These are phyloP conservation scores for Ilex aquifolium DNA, from an alignment of 257 asterid genomes.

Conservation along the genomic window DNA sequence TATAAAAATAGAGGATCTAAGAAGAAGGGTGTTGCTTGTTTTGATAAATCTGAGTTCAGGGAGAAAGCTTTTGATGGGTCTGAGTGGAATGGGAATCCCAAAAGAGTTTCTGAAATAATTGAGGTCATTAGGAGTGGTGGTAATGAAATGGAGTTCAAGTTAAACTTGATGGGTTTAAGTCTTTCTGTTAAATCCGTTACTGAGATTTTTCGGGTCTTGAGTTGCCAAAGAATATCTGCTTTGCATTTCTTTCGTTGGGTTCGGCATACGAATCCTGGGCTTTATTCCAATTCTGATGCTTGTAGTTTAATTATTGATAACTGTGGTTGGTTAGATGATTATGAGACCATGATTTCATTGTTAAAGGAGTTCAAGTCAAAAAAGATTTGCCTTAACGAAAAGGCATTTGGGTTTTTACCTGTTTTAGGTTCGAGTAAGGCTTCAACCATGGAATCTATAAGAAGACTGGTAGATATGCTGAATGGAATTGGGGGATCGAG, in stretches of 20 bases:
- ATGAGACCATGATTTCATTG: conserved; percentile 41
- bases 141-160: conserved; percentile 40
- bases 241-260: conserved; percentile 66
- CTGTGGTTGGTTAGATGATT: conserved; percentile 67
- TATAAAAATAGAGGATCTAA: no score
- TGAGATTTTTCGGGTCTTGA: conserved; percentile 47
- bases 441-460: conserved; percentile 32
- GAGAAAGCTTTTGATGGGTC: conserved; percentile 4
- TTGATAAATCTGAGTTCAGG: conserved; percentile 11
- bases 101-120: conserved; percentile 29
- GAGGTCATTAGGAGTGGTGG: conserved; percentile 39
- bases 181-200: conserved; percentile 25
- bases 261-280: conserved; percentile 27
- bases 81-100: neutral
- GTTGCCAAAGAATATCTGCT: conserved; percentile 40
- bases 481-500: conserved; percentile 65
- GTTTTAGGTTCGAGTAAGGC: conserved; percentile 24
- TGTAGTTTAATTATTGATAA: conserved; percentile 64
- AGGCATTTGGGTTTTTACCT: conserved; percentile 60
- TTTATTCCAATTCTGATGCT: conserved; percentile 32
- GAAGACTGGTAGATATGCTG: conserved; percentile 38
- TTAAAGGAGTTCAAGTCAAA: conserved; percentile 42
- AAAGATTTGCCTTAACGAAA: conserved; percentile 44
- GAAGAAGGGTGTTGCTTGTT: neutral
- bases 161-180: conserved; percentile 24